Evolutionary conservation across 768 basidiomycete species (phyloP).

Genomic region (Cyclocybe aegerita): DNA sequence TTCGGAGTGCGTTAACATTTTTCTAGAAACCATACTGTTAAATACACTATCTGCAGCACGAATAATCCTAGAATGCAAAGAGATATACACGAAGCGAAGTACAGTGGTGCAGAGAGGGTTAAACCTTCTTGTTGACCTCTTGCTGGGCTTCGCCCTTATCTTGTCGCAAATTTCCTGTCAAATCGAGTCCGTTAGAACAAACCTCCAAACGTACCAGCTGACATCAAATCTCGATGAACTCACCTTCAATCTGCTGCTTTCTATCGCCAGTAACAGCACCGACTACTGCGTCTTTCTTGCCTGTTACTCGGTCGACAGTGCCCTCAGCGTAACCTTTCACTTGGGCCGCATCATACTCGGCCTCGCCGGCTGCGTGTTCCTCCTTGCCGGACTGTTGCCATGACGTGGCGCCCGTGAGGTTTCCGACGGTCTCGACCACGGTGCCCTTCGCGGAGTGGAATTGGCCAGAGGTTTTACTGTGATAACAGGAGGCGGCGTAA

Average conservation of each 20-base stretch:
- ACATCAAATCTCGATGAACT: constrained; percentile 7
- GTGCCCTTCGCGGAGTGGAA: constrained; percentile 43
- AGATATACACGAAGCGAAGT: no score
- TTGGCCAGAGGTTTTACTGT: constrained; percentile 43
- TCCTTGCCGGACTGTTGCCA: constrained; percentile 50
- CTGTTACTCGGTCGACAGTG: constrained; percentile 38
- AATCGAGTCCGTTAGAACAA: neutral
- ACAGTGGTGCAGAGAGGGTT: no score
- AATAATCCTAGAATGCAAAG: no score
- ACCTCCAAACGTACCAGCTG: neutral
- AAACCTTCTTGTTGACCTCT: constrained; percentile 40
- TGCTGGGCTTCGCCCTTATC: constrained; percentile 59
- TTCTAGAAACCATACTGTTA: no score
- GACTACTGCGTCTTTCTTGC: constrained; percentile 48
- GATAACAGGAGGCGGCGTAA: neutral
- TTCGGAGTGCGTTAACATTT: no score
- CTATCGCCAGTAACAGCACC: constrained; percentile 54
- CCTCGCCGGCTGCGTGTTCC: constrained; percentile 53
- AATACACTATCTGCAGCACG: no score
- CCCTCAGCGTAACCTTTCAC: constrained; percentile 52
- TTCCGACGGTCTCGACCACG: constrained; percentile 41
- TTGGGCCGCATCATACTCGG: constrained; percentile 48
- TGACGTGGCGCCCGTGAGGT: constrained; percentile 42
- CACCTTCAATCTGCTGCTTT: constrained; percentile 41
- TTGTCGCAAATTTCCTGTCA: constrained; percentile 47